A percentile compares a stretch with the other conserved stretches of the same genome.
Conservation (phyloP, 1,284 basidiomycete species). For the Pseudozyma sp. region DNA sequence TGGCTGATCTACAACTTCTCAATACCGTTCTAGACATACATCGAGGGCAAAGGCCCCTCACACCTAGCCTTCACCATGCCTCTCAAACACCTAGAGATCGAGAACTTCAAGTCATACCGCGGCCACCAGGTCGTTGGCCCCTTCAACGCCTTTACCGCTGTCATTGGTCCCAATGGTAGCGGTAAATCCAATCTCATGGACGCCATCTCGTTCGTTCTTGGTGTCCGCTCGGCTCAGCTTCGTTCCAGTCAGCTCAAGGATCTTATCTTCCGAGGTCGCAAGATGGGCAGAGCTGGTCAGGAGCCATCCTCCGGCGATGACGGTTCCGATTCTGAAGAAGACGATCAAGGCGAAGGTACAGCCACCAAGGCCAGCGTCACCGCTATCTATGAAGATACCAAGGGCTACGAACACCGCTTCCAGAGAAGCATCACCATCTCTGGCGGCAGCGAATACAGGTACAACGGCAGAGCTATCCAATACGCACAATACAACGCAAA, state of each 20-base stretch:
- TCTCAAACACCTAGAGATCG: slow-evolving; percentile 64
- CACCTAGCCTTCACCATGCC: slow-evolving; percentile 55
- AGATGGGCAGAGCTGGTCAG: slow-evolving; percentile 72
- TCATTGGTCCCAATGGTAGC: slow-evolving; percentile 96
- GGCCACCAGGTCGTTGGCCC: slow-evolving; percentile 89
- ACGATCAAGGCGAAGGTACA: slow-evolving; percentile 78
- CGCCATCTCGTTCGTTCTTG: slow-evolving; percentile 98
- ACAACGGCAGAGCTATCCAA: slow-evolving; percentile 59
- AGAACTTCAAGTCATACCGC: slow-evolving; percentile 75
- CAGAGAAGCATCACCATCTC: slow-evolving; percentile 84
- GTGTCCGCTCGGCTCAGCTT: slow-evolving; percentile 91
- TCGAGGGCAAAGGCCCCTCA: slow-evolving; percentile 37
- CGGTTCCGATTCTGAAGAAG: slow-evolving; percentile 68
- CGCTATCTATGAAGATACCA: slow-evolving; percentile 84
- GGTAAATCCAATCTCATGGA: slow-evolving; percentile 99
- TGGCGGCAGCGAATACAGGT: slow-evolving; percentile 76
- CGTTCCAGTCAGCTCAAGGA: slow-evolving; percentile 93
- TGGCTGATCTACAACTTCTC: too few species aligned
- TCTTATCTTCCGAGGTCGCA: slow-evolving; percentile 90
- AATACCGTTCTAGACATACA: neutral
- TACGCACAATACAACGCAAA: slow-evolving; percentile 60
- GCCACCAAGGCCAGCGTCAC: slow-evolving; percentile 94
- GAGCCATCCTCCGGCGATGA: slow-evolving; percentile 66
- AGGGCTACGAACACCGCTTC: slow-evolving; percentile 86
- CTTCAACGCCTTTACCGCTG: slow-evolving; percentile 90